These are phyloP conservation scores for Linnemannia zychae DNA, from an alignment of 192 early-diverging fungal genomes.

Conservation along the genomic window DNA sequence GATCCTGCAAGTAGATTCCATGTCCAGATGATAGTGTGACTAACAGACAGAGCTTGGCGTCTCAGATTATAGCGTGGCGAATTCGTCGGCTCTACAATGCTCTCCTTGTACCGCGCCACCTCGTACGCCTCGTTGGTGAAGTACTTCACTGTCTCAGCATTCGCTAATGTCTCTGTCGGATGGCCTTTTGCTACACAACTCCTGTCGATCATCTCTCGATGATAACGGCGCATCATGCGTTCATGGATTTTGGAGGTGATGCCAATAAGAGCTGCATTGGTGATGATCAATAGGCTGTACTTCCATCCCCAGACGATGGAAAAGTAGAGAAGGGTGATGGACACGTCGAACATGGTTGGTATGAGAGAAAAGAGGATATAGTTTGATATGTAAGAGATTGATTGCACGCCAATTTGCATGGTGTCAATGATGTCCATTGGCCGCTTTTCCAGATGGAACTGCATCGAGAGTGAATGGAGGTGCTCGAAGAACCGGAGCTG, in stretches of 20 bases:
- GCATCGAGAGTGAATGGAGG: slow-evolving; percentile 68
- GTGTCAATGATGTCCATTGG: slow-evolving; percentile 68
- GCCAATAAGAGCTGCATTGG: slow-evolving; percentile 82
- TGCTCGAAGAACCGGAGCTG: slow-evolving; percentile 63
- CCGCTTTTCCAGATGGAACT: slow-evolving; percentile 74
- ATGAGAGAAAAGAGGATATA: slow-evolving; percentile 83
- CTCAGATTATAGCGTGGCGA: neutral
- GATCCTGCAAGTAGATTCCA: slow-evolving; percentile 76
- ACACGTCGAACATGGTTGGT: slow-evolving; percentile 84
- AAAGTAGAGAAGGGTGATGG: slow-evolving; percentile 78
- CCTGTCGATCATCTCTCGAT: slow-evolving; percentile 57
- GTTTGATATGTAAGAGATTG: slow-evolving; percentile 74
- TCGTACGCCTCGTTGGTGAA: slow-evolving; percentile 88
- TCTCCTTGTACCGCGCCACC: slow-evolving; percentile 70
- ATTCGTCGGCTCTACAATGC: neutral
- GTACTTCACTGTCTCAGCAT: slow-evolving; percentile 95
- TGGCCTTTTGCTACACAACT: slow-evolving; percentile 1
- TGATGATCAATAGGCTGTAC: slow-evolving; percentile 78
- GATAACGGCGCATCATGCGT: slow-evolving; percentile 73
- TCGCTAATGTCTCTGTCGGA: slow-evolving; percentile 81
- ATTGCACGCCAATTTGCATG: slow-evolving; percentile 70
- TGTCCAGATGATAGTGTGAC: slow-evolving; percentile 81
- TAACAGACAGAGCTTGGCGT: slow-evolving; percentile 50
- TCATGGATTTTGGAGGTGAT: slow-evolving; percentile 73
- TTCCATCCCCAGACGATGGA: slow-evolving; percentile 37